A percentile compares a stretch with the other conserved stretches of the same genome.
phyloP scores from a whole-genome alignment of 202 grass and related monocot genomes.

The Saccharum hybrid region DNA sequence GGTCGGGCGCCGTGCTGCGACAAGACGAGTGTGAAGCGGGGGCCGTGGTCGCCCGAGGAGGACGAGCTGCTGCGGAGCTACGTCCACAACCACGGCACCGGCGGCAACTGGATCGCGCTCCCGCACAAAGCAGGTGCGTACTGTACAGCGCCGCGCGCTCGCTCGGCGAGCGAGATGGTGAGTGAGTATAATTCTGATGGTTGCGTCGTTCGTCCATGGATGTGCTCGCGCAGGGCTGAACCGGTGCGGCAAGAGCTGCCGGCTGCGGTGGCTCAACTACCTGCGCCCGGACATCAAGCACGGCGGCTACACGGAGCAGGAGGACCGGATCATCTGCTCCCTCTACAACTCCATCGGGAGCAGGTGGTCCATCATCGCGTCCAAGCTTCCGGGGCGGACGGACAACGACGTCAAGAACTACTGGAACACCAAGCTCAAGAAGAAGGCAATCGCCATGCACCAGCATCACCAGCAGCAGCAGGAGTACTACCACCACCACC shows the following conservation, averaged over 20 bases:
- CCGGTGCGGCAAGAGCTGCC: slow-evolving; percentile 94
- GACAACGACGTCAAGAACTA: slow-evolving; percentile 98
- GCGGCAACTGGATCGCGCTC: slow-evolving; percentile 90
- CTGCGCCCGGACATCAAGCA: slow-evolving; percentile 92
- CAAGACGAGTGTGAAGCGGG: slow-evolving; percentile 87
- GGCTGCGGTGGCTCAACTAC: slow-evolving; percentile 97
- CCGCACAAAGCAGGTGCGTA: slow-evolving; percentile 88
- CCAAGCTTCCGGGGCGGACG: slow-evolving; percentile 72
- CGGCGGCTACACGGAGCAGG: slow-evolving; percentile 80
- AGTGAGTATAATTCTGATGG: background rate
- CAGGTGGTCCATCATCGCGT: slow-evolving; percentile 76
- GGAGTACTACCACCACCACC: background rate
- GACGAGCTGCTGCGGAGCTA: slow-evolving; percentile 77
- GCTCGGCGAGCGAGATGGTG: background rate
- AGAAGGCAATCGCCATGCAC: slow-evolving; percentile 54
- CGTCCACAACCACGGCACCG: slow-evolving; percentile 70
- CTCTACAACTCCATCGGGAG: slow-evolving; percentile 76
- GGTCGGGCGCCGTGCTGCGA: slow-evolving; percentile 97
- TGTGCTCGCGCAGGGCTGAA: slow-evolving; percentile 55
- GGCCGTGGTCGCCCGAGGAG: slow-evolving; percentile 95
- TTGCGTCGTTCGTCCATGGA: background rate
- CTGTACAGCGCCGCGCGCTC: too few species aligned
- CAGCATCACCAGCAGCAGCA: slow-evolving; percentile 9
- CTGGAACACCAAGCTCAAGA: slow-evolving; percentile 84
- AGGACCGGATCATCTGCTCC: slow-evolving; percentile 73